These are phyloP conservation scores for Tulasnella sp. DNA, from an alignment of 768 basidiomycete genomes.

Conservation along the genomic window DNA sequence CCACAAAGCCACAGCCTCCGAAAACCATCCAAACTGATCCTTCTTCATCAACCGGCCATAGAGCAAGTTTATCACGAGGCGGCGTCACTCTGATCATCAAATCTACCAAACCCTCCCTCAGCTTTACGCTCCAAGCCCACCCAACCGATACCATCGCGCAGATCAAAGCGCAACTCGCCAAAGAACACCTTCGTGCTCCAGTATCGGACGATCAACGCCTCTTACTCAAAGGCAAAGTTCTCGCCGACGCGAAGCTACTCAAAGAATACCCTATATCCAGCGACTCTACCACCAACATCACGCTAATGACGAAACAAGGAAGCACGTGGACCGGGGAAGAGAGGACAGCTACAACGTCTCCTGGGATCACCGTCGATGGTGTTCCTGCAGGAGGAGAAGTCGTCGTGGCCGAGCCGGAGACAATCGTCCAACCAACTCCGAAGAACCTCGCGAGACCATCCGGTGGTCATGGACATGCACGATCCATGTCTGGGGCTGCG, in stretches of 20 bases:
- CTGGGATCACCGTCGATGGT: neutral
- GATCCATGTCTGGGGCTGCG: slow-evolving; percentile 25
- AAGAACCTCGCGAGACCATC: neutral
- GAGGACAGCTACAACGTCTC: neutral
- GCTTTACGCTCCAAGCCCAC: slow-evolving; percentile 60
- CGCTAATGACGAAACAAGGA: slow-evolving; percentile 49
- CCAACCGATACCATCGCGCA: slow-evolving; percentile 72
- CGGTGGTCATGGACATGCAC: slow-evolving; percentile 15
- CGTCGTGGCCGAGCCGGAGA: slow-evolving; percentile 9
- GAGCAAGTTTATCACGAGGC: slow-evolving; percentile 21
- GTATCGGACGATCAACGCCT: slow-evolving; percentile 73
- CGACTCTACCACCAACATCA: slow-evolving; percentile 55
- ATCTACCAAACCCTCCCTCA: slow-evolving; percentile 75
- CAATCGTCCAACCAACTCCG: slow-evolving; percentile 2
- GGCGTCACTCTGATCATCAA: slow-evolving; percentile 72
- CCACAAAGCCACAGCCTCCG: slow-evolving; percentile 22
- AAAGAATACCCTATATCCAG: slow-evolving; percentile 80
- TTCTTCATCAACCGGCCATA: slow-evolving; percentile 2
- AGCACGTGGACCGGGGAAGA: slow-evolving; percentile 13
- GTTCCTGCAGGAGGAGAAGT: neutral
- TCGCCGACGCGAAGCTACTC: slow-evolving; percentile 77
- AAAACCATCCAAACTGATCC: neutral
- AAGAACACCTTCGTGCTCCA: slow-evolving; percentile 49
- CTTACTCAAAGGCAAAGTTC: slow-evolving; percentile 87
- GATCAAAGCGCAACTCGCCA: slow-evolving; percentile 67